Base-by-base conservation (phyloP, 495 filamentous ascomycete genomes). In the Penicillium pancosmium region DNA sequence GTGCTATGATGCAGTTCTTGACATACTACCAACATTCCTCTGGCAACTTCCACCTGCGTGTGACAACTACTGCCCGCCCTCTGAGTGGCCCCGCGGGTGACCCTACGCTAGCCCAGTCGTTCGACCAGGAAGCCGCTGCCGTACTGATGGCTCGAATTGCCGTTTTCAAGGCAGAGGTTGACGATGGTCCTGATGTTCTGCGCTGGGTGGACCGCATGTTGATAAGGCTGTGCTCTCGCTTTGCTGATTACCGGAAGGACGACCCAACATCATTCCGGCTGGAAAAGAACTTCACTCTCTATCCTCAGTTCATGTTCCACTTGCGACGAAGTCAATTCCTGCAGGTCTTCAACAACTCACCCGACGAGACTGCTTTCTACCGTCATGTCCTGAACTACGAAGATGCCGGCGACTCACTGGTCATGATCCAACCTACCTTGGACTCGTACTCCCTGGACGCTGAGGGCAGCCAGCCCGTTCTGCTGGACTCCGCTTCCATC, bases 241-340 rank as follows among this genome's bases (percentile, higher is more conserved):
- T 99, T 71, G 95, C 95, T 33, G 95, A 99, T 73, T 99, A 99
- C 71, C 85, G 95, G 43, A 99, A 98, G 75, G 95, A 99, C 70
- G 95, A 99, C 69, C 91, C 93, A 33, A 92, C 94, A 18, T 99
- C 95, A 3, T 99, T 99, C 84, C 84, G 95, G 38, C 78, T 99
- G 59, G 95, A 99, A 71, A 97, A 97, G 86, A 98, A 99, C 79
- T 98, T 99, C 69, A 97, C 94, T 0, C 84, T 99, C 18, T 99
- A 99, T 66, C 95, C 95, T 34, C 95, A 99, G 75, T 99, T 99
- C 78, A 98, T 99, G 95, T 99, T 98, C 82, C 95, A 99, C 72
- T 82, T 99, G 59, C 89, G 95, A 53, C 86, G 95, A 69, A 95
- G 90, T 68, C 95, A 99, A 74, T 99, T 99, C 79, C 78, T 99